A percentile compares a stretch with the other conserved stretches of the same genome.
Evolutionary conservation across 768 basidiomycete genomes (phyloP).

Genomic region (Boletus bicolor): DNA sequence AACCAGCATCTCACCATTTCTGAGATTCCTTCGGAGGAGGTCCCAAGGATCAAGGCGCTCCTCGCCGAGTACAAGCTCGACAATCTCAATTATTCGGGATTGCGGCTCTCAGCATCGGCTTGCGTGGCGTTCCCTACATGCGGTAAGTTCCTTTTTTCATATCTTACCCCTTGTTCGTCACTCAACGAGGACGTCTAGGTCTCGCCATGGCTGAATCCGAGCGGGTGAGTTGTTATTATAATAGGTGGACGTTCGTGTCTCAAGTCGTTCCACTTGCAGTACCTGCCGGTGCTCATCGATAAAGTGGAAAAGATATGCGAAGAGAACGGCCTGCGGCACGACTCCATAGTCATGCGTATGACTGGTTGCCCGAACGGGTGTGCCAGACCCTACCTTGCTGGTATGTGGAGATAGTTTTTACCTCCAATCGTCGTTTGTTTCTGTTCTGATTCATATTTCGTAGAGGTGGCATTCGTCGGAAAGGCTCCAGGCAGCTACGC

Average conservation of each 20-base stretch:
- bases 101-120: constrained; percentile 88
- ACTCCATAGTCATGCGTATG: constrained; percentile 98
- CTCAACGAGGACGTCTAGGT: constrained; percentile 32
- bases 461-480: constrained; percentile 94
- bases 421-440: not conserved
- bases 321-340: constrained; percentile 87
- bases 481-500: constrained; percentile 91
- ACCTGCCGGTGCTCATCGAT: constrained; percentile 86
- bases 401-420: constrained; percentile 35
- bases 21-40: constrained; percentile 70
- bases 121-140: constrained; percentile 99
- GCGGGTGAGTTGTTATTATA: constrained; percentile 39
- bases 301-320: constrained; percentile 96
- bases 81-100: constrained; percentile 71
- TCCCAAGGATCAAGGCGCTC: constrained; percentile 73
- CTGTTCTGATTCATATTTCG: not conserved
- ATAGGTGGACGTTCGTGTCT: constrained; percentile 25
- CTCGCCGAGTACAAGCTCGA: constrained; percentile 87
- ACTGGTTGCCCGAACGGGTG: constrained; percentile 96
- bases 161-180: not conserved
- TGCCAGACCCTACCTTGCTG: constrained; percentile 89
- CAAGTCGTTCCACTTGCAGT: constrained; percentile 50
- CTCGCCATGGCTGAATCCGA: constrained; percentile 81
- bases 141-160: constrained; percentile 37
- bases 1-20: constrained; percentile 94